Evolutionary conservation across 306 rosid species (phyloP).

Genomic region (Echinosophora koreensis): DNA sequence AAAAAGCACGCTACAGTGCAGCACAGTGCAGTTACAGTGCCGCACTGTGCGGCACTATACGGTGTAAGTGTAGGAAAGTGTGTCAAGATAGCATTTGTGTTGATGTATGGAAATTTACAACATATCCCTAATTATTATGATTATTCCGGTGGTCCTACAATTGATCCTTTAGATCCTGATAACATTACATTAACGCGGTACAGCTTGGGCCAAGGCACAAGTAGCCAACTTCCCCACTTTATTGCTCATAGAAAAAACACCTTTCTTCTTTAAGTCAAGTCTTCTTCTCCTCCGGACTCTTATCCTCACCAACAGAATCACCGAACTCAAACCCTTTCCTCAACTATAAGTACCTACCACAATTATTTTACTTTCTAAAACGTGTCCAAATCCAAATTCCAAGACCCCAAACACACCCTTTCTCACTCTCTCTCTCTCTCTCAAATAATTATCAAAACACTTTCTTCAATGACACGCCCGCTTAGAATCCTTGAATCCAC

Average conservation of each 20-base stretch:
- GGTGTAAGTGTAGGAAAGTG: no score
- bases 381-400: conserved; percentile 8
- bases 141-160: no score
- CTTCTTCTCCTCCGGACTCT: conserved; percentile 19
- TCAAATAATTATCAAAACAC: neutral
- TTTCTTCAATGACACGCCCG: conserved; percentile 53
- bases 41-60: no score
- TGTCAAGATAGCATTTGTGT: no score
- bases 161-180: no score
- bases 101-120: no score
- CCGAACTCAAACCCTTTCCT: conserved; percentile 20
- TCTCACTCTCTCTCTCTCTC: neutral
- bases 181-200: no score
- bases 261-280: neutral
- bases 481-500: conserved; percentile 48
- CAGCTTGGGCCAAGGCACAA: no score
- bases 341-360: conserved; percentile 47
- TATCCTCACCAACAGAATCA: conserved; percentile 27
- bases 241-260: no score
- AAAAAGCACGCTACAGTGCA: no score
- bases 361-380: neutral
- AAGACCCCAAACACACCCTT: neutral
- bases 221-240: neutral
- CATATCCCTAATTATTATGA: no score
- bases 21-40: no score